Conservation (phyloP, 768 basidiomycete species). For the Mycena rebaudengoi region DNA sequence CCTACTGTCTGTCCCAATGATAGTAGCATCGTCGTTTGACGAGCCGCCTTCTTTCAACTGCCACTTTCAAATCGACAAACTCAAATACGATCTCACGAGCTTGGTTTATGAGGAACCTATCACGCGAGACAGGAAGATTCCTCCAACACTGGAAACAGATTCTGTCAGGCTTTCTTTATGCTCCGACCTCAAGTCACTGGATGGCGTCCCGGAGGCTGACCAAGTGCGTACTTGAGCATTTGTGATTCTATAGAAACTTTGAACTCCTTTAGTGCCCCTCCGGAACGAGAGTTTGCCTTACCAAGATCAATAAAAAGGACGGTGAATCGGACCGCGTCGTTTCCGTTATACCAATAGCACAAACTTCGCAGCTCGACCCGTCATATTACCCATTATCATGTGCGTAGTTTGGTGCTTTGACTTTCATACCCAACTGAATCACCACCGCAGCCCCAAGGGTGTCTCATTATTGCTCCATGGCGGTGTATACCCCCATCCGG, state of each 20-base stretch:
- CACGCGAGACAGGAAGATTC: constrained; percentile 60
- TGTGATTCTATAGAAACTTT: constrained; percentile 3
- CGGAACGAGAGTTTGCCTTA: constrained; percentile 80
- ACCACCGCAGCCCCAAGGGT: constrained; percentile 56
- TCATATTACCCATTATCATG: constrained; percentile 47
- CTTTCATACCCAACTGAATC: constrained; percentile 14
- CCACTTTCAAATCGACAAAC: constrained; percentile 46
- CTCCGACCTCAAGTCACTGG: constrained; percentile 57
- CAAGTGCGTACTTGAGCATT: constrained; percentile 61
- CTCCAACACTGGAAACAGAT: constrained; percentile 71
- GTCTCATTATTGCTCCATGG: constrained; percentile 68
- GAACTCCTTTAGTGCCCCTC: constrained; percentile 60
- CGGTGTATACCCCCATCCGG: constrained; percentile 63
- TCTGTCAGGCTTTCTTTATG: constrained; percentile 75
- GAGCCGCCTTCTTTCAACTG: constrained; percentile 62
- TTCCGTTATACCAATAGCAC: constrained; percentile 79
- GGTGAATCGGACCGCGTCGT: constrained; percentile 66
- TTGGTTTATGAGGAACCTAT: constrained; percentile 62
- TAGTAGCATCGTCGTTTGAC: constrained; percentile 1
- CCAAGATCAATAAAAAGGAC: constrained; percentile 67
- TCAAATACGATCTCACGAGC: constrained; percentile 67
- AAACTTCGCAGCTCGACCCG: constrained; percentile 44
- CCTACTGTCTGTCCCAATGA: constrained; percentile 8
- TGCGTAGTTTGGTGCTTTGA: constrained; percentile 31
- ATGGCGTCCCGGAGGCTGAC: constrained; percentile 61